Evolutionary conservation across 257 asterid species (phyloP).

Genomic region (Echium plantagineum): DNA sequence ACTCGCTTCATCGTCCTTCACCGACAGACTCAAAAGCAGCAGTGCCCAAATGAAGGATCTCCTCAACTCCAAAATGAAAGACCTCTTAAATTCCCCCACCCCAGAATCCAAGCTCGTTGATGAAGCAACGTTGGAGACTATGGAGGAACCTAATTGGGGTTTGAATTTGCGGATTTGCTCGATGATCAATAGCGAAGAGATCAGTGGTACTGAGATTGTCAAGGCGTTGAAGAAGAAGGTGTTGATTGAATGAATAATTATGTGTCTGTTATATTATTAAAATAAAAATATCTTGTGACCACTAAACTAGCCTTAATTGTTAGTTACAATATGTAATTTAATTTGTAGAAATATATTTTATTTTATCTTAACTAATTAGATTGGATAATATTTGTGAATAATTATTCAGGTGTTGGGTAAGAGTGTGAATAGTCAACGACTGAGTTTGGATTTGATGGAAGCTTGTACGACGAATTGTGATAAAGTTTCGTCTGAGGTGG

Average conservation of each 20-base stretch:
- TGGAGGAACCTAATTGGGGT: conserved; percentile 81
- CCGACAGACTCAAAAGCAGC: conserved; percentile 60
- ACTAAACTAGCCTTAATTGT: too few relatives aligned
- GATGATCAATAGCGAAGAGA: conserved; percentile 56
- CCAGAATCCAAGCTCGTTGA: conserved; percentile 79
- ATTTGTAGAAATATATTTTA: too few relatives aligned
- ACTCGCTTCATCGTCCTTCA: conserved; percentile 68
- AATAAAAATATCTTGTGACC: too few relatives aligned
- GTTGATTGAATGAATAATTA: too few relatives aligned
- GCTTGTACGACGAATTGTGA: conserved; percentile 85
- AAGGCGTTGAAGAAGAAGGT: conserved; percentile 63
- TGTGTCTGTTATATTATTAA: too few relatives aligned
- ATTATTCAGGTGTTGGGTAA: conserved; percentile 24
- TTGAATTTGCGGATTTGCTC: conserved; percentile 86
- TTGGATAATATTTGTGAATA: too few relatives aligned
- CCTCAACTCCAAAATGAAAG: conserved; percentile 66
- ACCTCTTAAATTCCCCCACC: conserved; percentile 64
- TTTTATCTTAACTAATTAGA: too few relatives aligned
- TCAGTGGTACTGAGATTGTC: conserved; percentile 65
- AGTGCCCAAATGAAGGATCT: conserved; percentile 50
- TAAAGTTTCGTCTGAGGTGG: conserved; percentile 79
- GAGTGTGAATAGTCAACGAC: conserved; percentile 30
- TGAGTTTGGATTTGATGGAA: conserved; percentile 71
- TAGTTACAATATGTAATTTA: too few relatives aligned
- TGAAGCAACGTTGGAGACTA: conserved; percentile 65